These are phyloP conservation scores for Termitomyces sp. DNA, from an alignment of 768 basidiomycete species.

Conservation along the genomic window DNA sequence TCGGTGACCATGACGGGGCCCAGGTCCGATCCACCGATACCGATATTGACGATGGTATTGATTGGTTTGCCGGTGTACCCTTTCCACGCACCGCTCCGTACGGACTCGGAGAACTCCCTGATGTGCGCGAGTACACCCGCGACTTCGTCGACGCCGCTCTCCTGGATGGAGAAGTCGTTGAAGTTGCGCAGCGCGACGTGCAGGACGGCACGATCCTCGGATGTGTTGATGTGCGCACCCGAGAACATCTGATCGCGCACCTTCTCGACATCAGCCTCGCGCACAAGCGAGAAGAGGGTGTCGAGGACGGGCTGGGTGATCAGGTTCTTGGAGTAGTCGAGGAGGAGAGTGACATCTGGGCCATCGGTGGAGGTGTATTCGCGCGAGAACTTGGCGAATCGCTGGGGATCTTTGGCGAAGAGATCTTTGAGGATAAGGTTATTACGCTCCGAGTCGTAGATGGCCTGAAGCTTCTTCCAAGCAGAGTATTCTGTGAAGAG, in stretches of 20 bases:
- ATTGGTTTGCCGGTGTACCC: slow-evolving; percentile 97
- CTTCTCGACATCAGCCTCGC: slow-evolving; percentile 82
- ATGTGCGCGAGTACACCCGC: slow-evolving; percentile 83
- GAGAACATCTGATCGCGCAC: slow-evolving; percentile 91
- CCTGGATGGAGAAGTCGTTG: slow-evolving; percentile 70
- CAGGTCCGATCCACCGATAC: slow-evolving; percentile 96
- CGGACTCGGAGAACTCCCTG: slow-evolving; percentile 78
- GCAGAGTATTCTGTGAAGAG: slow-evolving; percentile 64
- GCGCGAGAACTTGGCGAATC: slow-evolving; percentile 82
- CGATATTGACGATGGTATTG: slow-evolving; percentile 95
- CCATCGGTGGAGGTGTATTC: slow-evolving; percentile 66
- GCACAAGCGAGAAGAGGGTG: slow-evolving; percentile 71
- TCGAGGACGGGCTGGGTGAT: slow-evolving; percentile 81
- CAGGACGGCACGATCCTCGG: slow-evolving; percentile 94
- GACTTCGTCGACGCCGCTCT: slow-evolving; percentile 82
- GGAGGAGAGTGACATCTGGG: slow-evolving; percentile 72
- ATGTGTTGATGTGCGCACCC: slow-evolving; percentile 97
- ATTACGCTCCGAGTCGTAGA: slow-evolving; percentile 68
- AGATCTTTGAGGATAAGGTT: slow-evolving; percentile 88
- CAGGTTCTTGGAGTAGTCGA: slow-evolving; percentile 97
- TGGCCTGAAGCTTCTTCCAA: slow-evolving; percentile 87
- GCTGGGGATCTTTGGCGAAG: slow-evolving; percentile 81
- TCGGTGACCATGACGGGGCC: slow-evolving; percentile 99
- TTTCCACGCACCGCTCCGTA: slow-evolving; percentile 88
- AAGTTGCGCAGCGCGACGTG: slow-evolving; percentile 89